phyloP scores from a whole-genome alignment of 768 basidiomycete species.

The Phylloporus sp. region DNA sequence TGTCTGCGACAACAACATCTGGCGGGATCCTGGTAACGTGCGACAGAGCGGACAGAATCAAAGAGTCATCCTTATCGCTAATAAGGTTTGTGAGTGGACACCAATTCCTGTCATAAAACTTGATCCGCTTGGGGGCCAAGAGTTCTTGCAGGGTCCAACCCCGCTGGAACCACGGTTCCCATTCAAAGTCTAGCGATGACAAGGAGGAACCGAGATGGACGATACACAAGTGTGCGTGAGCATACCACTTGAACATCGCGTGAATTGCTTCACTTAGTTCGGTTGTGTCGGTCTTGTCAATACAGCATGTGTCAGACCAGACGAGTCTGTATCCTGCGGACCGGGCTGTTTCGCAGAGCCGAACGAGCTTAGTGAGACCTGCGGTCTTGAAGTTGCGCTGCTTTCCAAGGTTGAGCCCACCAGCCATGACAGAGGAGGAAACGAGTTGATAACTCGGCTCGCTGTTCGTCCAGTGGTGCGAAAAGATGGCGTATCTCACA shows the following conservation, averaged over 20 bases:
- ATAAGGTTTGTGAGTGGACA: slow-evolving; percentile 5
- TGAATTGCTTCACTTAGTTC: slow-evolving; percentile 32
- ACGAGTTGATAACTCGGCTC: slow-evolving; percentile 25
- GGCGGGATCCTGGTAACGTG: slow-evolving; percentile 19
- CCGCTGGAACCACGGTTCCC: slow-evolving; percentile 26
- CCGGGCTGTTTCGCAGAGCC: slow-evolving; percentile 21
- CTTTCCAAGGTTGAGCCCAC: background rate
- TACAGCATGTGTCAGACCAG: slow-evolving; percentile 33
- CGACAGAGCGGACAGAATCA: slow-evolving; percentile 10
- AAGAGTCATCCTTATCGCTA: slow-evolving; percentile 16
- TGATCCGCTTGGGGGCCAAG: slow-evolving; percentile 25
- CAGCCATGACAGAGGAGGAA: background rate
- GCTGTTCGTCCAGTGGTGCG: slow-evolving; percentile 21
- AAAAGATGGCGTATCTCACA: slow-evolving; percentile 23
- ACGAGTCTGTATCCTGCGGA: slow-evolving; percentile 15
- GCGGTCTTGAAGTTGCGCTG: background rate
- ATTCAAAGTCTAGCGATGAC: slow-evolving; percentile 10
- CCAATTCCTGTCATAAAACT: slow-evolving; percentile 26
- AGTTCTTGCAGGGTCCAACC: slow-evolving; percentile 27
- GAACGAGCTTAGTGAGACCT: slow-evolving; percentile 16
- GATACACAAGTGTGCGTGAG: slow-evolving; percentile 28
- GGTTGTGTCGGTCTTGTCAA: slow-evolving; percentile 21
- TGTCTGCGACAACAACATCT: slow-evolving; percentile 15
- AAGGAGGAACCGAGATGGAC: slow-evolving; percentile 19
- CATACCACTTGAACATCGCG: slow-evolving; percentile 34